These are phyloP conservation scores for Penicillium aurantiogriseum DNA, from an alignment of 2,329 filamentous ascomycete genomes.

Conservation along the genomic window DNA sequence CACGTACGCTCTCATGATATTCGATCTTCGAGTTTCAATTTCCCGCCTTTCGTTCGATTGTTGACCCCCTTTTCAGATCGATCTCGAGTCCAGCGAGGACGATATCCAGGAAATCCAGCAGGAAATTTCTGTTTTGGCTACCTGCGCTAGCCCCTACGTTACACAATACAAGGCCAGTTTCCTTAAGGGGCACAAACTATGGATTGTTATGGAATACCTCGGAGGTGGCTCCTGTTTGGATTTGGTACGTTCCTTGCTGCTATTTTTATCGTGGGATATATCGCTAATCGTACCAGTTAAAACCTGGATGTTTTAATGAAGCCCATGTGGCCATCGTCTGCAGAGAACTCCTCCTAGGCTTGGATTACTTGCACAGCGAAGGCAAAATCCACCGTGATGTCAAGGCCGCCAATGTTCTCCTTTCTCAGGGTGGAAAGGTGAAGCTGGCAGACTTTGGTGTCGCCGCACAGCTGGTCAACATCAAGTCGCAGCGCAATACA, in stretches of 20 bases:
- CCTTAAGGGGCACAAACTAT: slow-evolving; percentile 91
- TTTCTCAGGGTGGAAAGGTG: slow-evolving; percentile 86
- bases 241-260: slow-evolving; percentile 58
- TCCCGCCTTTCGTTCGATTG: not conserved
- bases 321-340: slow-evolving; percentile 91
- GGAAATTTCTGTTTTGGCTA: slow-evolving; percentile 92
- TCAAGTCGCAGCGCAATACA: slow-evolving; percentile 95
- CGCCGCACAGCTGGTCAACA: slow-evolving; percentile 92
- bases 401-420: slow-evolving; percentile 92
- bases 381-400: slow-evolving; percentile 97
- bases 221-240: slow-evolving; percentile 95
- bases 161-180: slow-evolving; percentile 97
- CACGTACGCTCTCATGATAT: slow-evolving; percentile 61
- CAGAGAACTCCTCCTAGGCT: slow-evolving; percentile 80
- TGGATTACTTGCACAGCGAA: slow-evolving; percentile 90
- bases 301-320: slow-evolving; percentile 86
- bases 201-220: slow-evolving; percentile 99
- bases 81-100: slow-evolving; percentile 97
- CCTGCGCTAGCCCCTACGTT: slow-evolving; percentile 88
- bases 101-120: slow-evolving; percentile 98
- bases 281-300: slow-evolving; percentile 59
- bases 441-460: slow-evolving; percentile 98
- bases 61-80: slow-evolving; percentile 63
- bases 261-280: not conserved
- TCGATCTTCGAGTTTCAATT: not conserved